Evolutionary conservation across 805 yeast species (phyloP).

Genomic region (Saccharomycopsis sp.): DNA sequence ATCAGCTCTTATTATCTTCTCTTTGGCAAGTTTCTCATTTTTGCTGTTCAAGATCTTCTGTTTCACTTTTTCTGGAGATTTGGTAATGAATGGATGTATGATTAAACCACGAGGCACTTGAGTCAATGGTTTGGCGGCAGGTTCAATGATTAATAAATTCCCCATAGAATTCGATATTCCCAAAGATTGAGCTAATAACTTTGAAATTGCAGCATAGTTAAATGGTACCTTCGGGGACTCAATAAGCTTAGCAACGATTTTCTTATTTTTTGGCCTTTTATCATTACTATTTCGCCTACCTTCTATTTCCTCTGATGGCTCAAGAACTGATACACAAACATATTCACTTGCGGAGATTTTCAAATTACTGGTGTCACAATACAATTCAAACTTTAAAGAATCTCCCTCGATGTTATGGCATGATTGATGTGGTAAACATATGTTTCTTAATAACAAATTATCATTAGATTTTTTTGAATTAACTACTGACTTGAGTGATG

Average conservation of each 20-base stretch:
- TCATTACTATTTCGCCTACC: background rate
- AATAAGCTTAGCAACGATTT: slow-evolving; percentile 41
- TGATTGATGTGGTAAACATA: slow-evolving; percentile 46
- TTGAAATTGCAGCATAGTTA: slow-evolving; percentile 46
- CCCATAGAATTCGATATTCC: slow-evolving; percentile 47
- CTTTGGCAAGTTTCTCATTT: background rate
- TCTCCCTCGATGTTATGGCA: slow-evolving; percentile 23
- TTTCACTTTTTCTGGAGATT: slow-evolving; percentile 29
- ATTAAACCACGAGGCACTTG: slow-evolving; percentile 18
- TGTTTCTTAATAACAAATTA: slow-evolving; percentile 43
- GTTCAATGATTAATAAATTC: slow-evolving; percentile 44
- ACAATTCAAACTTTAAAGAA: slow-evolving; percentile 18
- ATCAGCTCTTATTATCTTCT: slow-evolving; percentile 11
- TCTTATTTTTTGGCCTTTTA: background rate
- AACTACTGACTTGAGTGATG: slow-evolving; percentile 1
- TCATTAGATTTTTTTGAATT: slow-evolving; percentile 22
- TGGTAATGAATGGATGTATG: slow-evolving; percentile 46
- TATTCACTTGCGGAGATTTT: slow-evolving; percentile 22
- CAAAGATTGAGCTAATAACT: slow-evolving; percentile 47
- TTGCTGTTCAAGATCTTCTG: slow-evolving; percentile 19
- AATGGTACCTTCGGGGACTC: slow-evolving; percentile 31
- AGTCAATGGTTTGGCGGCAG: slow-evolving; percentile 32
- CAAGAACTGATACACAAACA: slow-evolving; percentile 29
- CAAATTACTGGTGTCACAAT: background rate
- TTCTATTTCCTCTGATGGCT: slow-evolving; percentile 22